Conservation (phyloP, 2,329 filamentous ascomycete genomes). For the Periconia sp. region DNA sequence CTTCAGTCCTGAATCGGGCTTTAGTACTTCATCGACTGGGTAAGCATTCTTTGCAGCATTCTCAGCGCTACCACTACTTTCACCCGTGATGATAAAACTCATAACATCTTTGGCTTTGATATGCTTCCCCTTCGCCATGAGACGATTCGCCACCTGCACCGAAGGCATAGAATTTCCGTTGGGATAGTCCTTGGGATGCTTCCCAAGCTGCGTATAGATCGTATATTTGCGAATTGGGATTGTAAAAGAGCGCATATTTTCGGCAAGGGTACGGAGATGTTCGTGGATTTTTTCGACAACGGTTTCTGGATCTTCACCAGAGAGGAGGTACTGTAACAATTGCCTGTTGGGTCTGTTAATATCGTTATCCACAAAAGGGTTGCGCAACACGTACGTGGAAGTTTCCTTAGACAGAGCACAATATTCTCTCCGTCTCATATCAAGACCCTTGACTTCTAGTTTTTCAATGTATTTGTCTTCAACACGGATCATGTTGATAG, state of each 20-base stretch:
- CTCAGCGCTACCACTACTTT: slow-evolving; percentile 63
- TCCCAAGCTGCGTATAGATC: slow-evolving; percentile 97
- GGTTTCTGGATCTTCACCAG: slow-evolving; percentile 86
- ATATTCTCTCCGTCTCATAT: slow-evolving; percentile 97
- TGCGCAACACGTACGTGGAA: slow-evolving; percentile 56
- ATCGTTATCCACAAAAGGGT: background rate
- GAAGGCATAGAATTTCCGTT: slow-evolving; percentile 95
- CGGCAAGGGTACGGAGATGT: slow-evolving; percentile 80
- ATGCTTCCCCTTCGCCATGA: slow-evolving; percentile 81
- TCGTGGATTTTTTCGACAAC: slow-evolving; percentile 91
- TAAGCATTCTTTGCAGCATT: slow-evolving; percentile 85
- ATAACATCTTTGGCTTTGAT: slow-evolving; percentile 95
- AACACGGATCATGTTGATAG: slow-evolving; percentile 87
- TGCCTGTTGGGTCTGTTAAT: slow-evolving; percentile 50
- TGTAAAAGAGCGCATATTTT: slow-evolving; percentile 79
- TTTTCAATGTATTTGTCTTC: slow-evolving; percentile 91
- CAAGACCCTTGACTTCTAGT: slow-evolving; percentile 96
- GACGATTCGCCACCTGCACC: slow-evolving; percentile 89
- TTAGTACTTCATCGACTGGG: slow-evolving; percentile 80
- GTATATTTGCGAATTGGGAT: slow-evolving; percentile 87
- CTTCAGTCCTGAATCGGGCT: slow-evolving; percentile 71
- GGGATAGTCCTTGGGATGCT: slow-evolving; percentile 88
- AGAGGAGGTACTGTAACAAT: slow-evolving; percentile 91
- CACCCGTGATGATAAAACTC: slow-evolving; percentile 85
- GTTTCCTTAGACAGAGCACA: slow-evolving; percentile 95